phyloP scores from a whole-genome alignment of 179 eudicot species.

The Spergularia azorica region DNA sequence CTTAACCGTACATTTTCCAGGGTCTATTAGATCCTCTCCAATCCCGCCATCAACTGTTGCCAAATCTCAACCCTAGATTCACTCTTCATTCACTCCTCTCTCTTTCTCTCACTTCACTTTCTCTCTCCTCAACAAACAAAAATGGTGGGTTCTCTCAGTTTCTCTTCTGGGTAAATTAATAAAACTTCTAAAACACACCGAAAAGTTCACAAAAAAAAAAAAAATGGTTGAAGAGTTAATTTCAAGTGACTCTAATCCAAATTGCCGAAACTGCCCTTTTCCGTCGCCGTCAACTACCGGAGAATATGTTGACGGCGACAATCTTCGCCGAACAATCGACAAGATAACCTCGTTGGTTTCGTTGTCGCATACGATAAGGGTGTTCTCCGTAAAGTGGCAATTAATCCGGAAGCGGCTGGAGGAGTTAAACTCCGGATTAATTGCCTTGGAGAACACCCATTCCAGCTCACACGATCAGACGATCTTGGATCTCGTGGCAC shows the following conservation, averaged over 20 bases:
- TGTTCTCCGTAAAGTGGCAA: slow-evolving; percentile 69
- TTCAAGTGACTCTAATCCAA: neutral
- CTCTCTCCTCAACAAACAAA: slow-evolving; percentile 3
- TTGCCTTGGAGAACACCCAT: slow-evolving; percentile 35
- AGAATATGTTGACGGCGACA: neutral
- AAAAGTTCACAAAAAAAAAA: neutral
- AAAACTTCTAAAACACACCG: neutral
- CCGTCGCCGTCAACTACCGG: slow-evolving; percentile 20
- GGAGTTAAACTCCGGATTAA: slow-evolving; percentile 55
- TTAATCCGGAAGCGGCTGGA: slow-evolving; percentile 58
- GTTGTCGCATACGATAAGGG: slow-evolving; percentile 57
- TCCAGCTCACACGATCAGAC: neutral
- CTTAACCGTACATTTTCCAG: neutral
- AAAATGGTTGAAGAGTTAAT: slow-evolving; percentile 24
- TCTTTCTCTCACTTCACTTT: slow-evolving; percentile 9
- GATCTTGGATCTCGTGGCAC: slow-evolving; percentile 14
- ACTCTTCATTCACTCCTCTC: neutral
- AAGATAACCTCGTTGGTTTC: slow-evolving; percentile 45
- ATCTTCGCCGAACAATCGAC: slow-evolving; percentile 44
- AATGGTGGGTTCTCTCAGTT: neutral
- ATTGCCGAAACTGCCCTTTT: slow-evolving; percentile 21
- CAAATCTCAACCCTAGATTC: slow-evolving; percentile 28
- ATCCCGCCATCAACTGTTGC: slow-evolving; percentile 25
- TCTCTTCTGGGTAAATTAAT: neutral
- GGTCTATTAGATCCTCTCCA: neutral